Evolutionary conservation across 768 basidiomycete species (phyloP), one percentile per base, ranked within the genome.

Genomic region (Brasilioporus rufonigricans): DNA sequence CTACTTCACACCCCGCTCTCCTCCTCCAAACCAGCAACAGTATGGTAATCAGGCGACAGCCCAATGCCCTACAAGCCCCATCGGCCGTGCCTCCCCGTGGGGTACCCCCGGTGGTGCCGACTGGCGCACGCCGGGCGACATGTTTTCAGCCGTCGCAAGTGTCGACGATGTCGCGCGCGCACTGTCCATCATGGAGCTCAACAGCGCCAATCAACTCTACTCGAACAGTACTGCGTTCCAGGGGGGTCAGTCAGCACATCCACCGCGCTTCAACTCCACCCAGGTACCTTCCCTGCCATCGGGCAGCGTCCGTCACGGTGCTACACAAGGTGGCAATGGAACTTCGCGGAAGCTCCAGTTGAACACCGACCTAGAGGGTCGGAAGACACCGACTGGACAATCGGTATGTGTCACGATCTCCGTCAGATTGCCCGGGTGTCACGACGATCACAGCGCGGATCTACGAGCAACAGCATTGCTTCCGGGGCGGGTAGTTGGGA

Each of bases 111-210:
- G 71, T 29, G 44, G 65, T 29, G 77, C 77, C 54, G 87, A 87
- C 52, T 89, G 88, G 87, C 80, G 81, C 47, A 59, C 73, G 21
- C 69, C 74, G 6, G 67, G 73, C 40, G 75, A 67, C 41, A 65
- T 71, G 6, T 66, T 69, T 56, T 60, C 70, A 29, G 65, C 59
- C 55, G 61, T 56, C 7, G 54, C 67, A 48, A 75, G 63, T 56
- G 80, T 91, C 53, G 91, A 92, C 59, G 90, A 93, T 51, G 84
- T 92, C 16, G 81, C 87, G 60, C 82, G 84, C 39, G 91, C 87
- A 18, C 74, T 92, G 24, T 84, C 86, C 16, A 72, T 80, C 32
- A 75, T 93, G 51, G 89, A 91, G 61, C 72, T 92, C 29, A 73
- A 73, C 53, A 71, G 66, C 45, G 57, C 58, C 41, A 60, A 59